Evolutionary conservation across 2,329 filamentous ascomycete genomes (phyloP), one percentile per base, ranked within the genome.

Genomic region (Lizonia empirigonia): DNA sequence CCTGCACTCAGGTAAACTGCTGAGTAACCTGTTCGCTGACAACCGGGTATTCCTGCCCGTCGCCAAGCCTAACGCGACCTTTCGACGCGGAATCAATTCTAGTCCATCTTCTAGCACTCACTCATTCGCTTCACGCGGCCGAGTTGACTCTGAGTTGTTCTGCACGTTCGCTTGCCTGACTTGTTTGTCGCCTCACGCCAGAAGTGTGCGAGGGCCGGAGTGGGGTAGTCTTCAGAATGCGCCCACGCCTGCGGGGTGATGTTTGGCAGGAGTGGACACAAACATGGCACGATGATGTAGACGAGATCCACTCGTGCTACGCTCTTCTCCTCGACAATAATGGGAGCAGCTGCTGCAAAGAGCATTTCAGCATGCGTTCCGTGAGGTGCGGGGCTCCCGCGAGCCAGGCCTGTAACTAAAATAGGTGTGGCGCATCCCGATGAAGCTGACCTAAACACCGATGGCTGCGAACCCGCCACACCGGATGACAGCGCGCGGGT

Each of bases 401-500:
- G 35, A 45, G 29, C 53, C 50, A 58, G 53, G 56, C 52, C 60
- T 61, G 54, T 51, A 58, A 29, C 58, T 56, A 60, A 63, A 64
- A 64, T 62, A 64, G 58, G 55, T 38, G 53, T 60, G 53, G 64
- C 61, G 63, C 52, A 34, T 56, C 58, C 63, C 58, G 62, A 65
- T 65, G 44, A 50, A 56, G 65, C 59, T 59, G 59, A 53, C 55
- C 59, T 66, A 58, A 59, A 53, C 57, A 61, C 55, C 34, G 42
- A 55, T 45, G 48, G 50, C 50, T 45, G 44, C 40, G 49, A 56
- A 67, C 61, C 68, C 68, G 62, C 64, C 57, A 56, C 53, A 61
- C 50, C 62, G 65, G 67, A 64, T 67, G 64, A 65, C 63, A 68
- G 65, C 51, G 53, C 52, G 60, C 59, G 58, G 58, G 59, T 62